phyloP scores from a whole-genome alignment of 208 protist genomes.

The Leishmania major region DNA sequence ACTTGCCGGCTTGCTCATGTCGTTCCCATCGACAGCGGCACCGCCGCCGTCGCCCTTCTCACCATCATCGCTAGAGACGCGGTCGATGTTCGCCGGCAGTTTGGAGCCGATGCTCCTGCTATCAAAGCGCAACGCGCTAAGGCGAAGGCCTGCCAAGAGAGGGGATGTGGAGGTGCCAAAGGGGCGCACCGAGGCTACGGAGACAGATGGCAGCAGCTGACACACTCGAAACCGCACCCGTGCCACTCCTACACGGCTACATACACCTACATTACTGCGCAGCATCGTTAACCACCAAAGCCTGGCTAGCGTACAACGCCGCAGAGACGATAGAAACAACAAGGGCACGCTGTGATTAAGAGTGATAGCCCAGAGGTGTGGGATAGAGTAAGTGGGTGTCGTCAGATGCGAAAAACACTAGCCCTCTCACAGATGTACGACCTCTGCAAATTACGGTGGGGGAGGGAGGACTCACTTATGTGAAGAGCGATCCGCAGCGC shows the following conservation, averaged over 20 bases:
- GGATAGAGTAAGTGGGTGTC: background rate
- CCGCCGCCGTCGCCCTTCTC: background rate
- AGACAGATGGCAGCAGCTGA: background rate
- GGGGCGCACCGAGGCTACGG: conserved; percentile 1
- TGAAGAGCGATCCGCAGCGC: conserved; percentile 1
- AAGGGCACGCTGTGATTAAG: background rate
- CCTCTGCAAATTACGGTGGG: background rate
- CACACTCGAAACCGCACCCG: conserved; percentile 3
- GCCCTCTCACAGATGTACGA: background rate
- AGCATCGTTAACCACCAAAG: conserved; percentile 1
- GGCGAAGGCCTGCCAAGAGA: conserved; percentile 1
- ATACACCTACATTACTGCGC: background rate
- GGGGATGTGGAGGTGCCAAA: conserved; percentile 6
- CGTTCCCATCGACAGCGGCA: background rate
- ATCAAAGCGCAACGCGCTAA: conserved; percentile 6
- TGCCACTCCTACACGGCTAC: conserved; percentile 1
- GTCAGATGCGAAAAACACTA: background rate
- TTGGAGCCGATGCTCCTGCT: background rate
- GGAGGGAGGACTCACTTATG: background rate
- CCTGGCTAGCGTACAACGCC: background rate
- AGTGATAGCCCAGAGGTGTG: background rate
- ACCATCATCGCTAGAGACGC: background rate
- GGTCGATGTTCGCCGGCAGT: background rate
- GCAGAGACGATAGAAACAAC: background rate
- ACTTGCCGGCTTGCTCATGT: background rate